These are phyloP conservation scores for Sparassis latifolia DNA, from an alignment of 1,284 basidiomycete species.

Conservation along the genomic window DNA sequence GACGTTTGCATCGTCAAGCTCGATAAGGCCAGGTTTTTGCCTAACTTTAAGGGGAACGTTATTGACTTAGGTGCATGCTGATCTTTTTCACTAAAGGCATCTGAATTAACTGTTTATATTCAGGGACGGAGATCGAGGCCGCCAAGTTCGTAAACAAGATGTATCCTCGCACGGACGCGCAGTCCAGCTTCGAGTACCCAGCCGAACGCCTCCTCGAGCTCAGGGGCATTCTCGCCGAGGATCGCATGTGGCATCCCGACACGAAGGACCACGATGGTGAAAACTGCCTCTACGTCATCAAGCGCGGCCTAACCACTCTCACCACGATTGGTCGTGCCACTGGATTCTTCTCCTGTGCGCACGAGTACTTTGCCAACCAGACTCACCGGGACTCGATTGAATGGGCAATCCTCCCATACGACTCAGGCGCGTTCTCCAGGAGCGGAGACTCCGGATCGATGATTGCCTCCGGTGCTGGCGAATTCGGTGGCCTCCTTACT, in stretches of 20 bases:
- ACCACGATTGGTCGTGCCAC: constrained; percentile 23
- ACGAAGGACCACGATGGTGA: constrained; percentile 4
- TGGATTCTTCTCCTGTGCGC: constrained; percentile 19
- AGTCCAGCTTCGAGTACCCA: constrained; percentile 13
- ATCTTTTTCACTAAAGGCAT: constrained; percentile 11
- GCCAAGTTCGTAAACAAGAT: constrained; percentile 9
- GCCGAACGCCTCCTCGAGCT: constrained; percentile 13
- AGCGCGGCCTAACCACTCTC: constrained; percentile 26
- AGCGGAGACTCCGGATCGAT: constrained; percentile 29
- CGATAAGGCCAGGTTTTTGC: constrained; percentile 21
- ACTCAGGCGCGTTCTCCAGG: constrained; percentile 24
- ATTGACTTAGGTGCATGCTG: constrained; percentile 13
- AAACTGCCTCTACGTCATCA: constrained; percentile 24
- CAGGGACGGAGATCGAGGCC: constrained; percentile 3
- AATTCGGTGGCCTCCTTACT: constrained; percentile 26
- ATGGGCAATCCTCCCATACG: constrained; percentile 19
- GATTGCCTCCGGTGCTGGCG: constrained; percentile 23
- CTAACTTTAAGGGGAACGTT: constrained; percentile 13
- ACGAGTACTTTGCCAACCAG: constrained; percentile 11
- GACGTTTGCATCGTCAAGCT: constrained; percentile 29
- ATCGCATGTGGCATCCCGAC: constrained; percentile 1
- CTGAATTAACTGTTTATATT: background rate
- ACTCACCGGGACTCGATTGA: constrained; percentile 25
- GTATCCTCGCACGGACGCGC: constrained; percentile 12
- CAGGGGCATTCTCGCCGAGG: constrained; percentile 8